Percentiles rank a stretch among this genome's conserved stretches.
Evolutionary conservation across 2,329 filamentous ascomycete genomes (phyloP).

Genomic region (Drechslera avenae): DNA sequence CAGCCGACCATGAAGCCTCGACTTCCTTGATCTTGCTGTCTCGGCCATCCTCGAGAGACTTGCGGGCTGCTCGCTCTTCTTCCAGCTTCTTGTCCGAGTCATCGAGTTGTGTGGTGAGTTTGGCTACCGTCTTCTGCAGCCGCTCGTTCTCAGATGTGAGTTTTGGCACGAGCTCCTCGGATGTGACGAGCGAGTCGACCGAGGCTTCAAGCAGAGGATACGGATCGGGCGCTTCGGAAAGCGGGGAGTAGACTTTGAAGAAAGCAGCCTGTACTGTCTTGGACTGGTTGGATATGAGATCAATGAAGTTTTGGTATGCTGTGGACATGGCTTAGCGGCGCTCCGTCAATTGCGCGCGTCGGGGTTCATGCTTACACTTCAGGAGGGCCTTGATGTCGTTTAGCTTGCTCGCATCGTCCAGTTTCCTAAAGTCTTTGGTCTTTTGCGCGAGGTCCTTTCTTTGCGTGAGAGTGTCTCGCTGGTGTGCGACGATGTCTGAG

Average conservation of each 20-base stretch:
- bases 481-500: conserved; percentile 92
- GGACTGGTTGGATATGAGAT: conserved; percentile 92
- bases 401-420: conserved; percentile 86
- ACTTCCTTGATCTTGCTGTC: conserved; percentile 86
- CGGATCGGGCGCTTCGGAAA: conserved; percentile 95
- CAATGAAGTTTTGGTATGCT: conserved; percentile 98
- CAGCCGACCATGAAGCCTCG: conserved; percentile 85
- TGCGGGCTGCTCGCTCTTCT: conserved; percentile 72
- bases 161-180: conserved; percentile 90
- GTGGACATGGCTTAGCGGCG: conserved; percentile 31
- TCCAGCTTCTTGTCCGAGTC: conserved; percentile 81
- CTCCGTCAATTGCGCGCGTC: neutral
- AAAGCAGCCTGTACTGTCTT: conserved; percentile 94
- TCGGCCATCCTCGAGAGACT: conserved; percentile 75
- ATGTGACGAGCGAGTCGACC: conserved; percentile 88
- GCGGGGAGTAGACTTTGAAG: conserved; percentile 85
- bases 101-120: conserved; percentile 80
- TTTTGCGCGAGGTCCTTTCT: conserved; percentile 98
- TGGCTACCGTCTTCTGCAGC: conserved; percentile 77
- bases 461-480: conserved; percentile 93
- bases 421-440: conserved; percentile 95
- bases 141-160: conserved; percentile 87
- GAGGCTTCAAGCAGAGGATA: conserved; percentile 96
- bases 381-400: conserved; percentile 86
- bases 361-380: conserved; percentile 66